Evolutionary conservation across 371 early-diverging fungal species (phyloP), one percentile per base, ranked within the genome.

Genomic region (Apophysomyces ossiformis): DNA sequence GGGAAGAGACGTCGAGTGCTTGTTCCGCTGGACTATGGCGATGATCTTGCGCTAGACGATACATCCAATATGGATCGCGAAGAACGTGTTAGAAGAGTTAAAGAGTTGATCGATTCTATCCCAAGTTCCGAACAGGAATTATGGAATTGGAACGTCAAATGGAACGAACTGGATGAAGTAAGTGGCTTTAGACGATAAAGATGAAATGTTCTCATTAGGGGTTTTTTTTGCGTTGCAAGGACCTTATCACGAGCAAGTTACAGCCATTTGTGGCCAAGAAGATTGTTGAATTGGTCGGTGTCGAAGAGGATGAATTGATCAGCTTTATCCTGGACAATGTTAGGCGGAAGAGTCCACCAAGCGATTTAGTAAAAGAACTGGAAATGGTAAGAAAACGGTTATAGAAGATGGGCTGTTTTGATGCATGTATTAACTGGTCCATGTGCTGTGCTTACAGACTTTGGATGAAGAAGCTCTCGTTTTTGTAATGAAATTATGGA

Each of bases 401-500:
- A 3, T 45, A n/a, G 18, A 15, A 36, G 8, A 41, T 41, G 41
- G 2, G 11, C 13, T 5, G 56, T 41, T 11, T 26, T 26, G 32
- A 21, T 37, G 57, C 16, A 8, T 37, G 1, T n/a, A 13, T 39
- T 63, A 8, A 35, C 7, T 16, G 59, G 41, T 15, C 44, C 32
- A 47, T 12, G n/a, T 5, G 7, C 15, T 12, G n/a, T 5, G 7
- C 15, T 61, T 45, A 13, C 77, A 92, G 92, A 90, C 91, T 12
- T 72, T 95, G 65, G 95, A 92, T 70, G 90, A 91, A 38, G 95
- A 93, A 66, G 91, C 94, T 2, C 83, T 87, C 41, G 83, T 89
- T 37, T 89, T 95, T 79, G 94, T 93, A 9, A 86, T 89, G 85
- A 92, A 89, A 69, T 74, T 93, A 18, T 95, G 94, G 94, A 82